These are phyloP conservation scores for Tolypocladium endophyticum DNA, from an alignment of 2,329 filamentous ascomycete genomes.

Conservation along the genomic window DNA sequence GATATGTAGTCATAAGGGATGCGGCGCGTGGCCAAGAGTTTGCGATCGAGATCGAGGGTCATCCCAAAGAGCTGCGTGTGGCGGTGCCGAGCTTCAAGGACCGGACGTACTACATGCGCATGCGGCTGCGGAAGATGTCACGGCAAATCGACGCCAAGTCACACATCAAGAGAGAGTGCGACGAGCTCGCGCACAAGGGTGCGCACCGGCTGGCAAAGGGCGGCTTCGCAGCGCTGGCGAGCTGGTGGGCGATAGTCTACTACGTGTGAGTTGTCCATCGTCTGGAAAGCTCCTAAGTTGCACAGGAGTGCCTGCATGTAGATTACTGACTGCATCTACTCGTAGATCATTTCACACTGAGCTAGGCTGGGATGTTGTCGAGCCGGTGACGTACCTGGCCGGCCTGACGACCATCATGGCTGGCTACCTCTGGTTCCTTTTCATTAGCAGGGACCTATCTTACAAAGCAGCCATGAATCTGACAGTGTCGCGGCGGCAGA, in stretches of 20 bases:
- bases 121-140: constrained; percentile 63
- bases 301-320: too few relatives aligned
- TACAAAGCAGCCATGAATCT: constrained; percentile 82
- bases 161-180: constrained; percentile 71
- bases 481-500: constrained; percentile 70
- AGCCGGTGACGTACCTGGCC: constrained; percentile 81
- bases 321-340: too few relatives aligned
- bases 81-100: constrained; percentile 82
- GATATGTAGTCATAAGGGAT: constrained; percentile 72
- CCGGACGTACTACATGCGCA: constrained; percentile 78
- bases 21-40: constrained; percentile 79
- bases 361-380: constrained; percentile 82
- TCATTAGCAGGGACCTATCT: constrained; percentile 80
- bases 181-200: constrained; percentile 62
- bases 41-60: constrained; percentile 69
- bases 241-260: constrained; percentile 80
- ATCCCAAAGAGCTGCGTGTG: constrained; percentile 54
- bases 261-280: too few relatives aligned
- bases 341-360: constrained; percentile 64
- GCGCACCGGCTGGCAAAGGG: constrained; percentile 72
- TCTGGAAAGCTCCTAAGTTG: too few relatives aligned
- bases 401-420: constrained; percentile 79
- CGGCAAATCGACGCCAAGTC: constrained; percentile 58
- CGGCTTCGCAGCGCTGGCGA: constrained; percentile 61
- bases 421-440: constrained; percentile 89